A percentile compares a stretch with the other conserved stretches of the same genome.
Evolutionary conservation across 441 rosid genomes (phyloP).

Genomic region (Isatis lusitanica): DNA sequence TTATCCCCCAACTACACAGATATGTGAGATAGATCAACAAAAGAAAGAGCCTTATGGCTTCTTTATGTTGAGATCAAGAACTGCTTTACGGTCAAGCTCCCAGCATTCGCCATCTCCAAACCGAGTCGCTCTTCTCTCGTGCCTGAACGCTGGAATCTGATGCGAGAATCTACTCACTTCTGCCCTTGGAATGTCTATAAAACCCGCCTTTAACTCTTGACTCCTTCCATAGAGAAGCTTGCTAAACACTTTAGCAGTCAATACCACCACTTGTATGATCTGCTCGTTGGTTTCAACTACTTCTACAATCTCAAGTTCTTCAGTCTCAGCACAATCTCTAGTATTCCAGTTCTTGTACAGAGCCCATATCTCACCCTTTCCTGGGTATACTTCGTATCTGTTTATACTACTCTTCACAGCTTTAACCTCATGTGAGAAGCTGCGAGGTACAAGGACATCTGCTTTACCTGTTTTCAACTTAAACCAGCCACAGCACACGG

Average conservation of each 20-base stretch:
- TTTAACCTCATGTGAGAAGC: constrained; percentile 39
- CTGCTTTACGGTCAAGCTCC: constrained; percentile 51
- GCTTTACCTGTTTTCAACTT: constrained; percentile 36
- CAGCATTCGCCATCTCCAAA: constrained; percentile 36
- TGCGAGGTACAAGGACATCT: constrained; percentile 23
- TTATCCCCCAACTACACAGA: background rate
- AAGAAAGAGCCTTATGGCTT: background rate
- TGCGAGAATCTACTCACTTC: constrained; percentile 45
- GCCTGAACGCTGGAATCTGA: constrained; percentile 45
- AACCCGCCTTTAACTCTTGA: constrained; percentile 24
- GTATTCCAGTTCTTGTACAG: constrained; percentile 34
- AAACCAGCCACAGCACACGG: constrained; percentile 43
- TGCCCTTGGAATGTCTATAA: constrained; percentile 23
- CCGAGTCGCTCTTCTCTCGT: background rate
- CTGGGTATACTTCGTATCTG: constrained; percentile 35
- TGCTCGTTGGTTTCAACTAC: constrained; percentile 35
- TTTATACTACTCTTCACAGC: constrained; percentile 16
- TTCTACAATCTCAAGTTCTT: constrained; percentile 41
- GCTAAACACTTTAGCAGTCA: constrained; percentile 27
- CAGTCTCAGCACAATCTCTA: constrained; percentile 13
- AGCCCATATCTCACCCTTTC: constrained; percentile 46
- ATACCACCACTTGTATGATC: constrained; percentile 14
- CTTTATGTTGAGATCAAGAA: constrained; percentile 29
- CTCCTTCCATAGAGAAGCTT: constrained; percentile 39
- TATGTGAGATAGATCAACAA: background rate